phyloP scores from a whole-genome alignment of 2,329 filamentous ascomycete species.

The Knoxdaviesia proteae region DNA sequence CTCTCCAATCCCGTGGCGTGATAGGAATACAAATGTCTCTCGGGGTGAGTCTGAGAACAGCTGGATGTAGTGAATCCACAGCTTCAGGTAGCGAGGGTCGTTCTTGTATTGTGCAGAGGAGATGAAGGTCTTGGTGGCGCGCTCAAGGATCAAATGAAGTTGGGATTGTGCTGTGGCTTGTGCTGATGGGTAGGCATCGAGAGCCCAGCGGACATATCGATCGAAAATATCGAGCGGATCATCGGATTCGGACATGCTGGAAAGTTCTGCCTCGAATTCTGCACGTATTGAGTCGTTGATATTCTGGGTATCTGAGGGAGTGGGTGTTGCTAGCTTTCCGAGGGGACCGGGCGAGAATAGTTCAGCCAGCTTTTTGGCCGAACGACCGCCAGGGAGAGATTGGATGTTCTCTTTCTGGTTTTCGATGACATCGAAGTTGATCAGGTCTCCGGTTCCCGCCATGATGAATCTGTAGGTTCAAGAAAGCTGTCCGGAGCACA shows the following conservation, averaged over 20 bases:
- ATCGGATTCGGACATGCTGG: constrained; percentile 63
- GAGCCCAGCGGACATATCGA: constrained; percentile 89
- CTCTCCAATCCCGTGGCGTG: constrained; percentile 75
- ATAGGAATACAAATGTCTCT: constrained; percentile 79
- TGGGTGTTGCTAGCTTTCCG: constrained; percentile 37
- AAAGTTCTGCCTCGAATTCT: constrained; percentile 71
- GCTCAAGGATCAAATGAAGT: constrained; percentile 70
- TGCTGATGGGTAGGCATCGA: constrained; percentile 84
- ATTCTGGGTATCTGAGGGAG: constrained; percentile 51
- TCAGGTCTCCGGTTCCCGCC: constrained; percentile 29
- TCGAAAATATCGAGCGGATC: constrained; percentile 92
- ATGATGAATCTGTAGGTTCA: constrained; percentile 15
- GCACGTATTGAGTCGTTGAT: constrained; percentile 61
- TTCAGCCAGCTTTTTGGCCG: constrained; percentile 70
- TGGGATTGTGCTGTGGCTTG: constrained; percentile 86
- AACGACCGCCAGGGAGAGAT: constrained; percentile 67
- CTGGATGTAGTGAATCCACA: constrained; percentile 88
- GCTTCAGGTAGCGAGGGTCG: constrained; percentile 75
- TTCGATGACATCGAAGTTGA: constrained; percentile 83
- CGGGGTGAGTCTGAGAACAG: constrained; percentile 86
- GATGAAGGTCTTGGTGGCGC: constrained; percentile 78
- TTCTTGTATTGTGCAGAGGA: constrained; percentile 79
- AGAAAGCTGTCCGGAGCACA: too few species aligned
- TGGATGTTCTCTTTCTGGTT: constrained; percentile 97
- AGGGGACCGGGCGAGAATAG: constrained; percentile 51